These are phyloP conservation scores for Pseudopyrenochaeta lycopersici DNA, from an alignment of 2,329 filamentous ascomycete species.

Conservation along the genomic window DNA sequence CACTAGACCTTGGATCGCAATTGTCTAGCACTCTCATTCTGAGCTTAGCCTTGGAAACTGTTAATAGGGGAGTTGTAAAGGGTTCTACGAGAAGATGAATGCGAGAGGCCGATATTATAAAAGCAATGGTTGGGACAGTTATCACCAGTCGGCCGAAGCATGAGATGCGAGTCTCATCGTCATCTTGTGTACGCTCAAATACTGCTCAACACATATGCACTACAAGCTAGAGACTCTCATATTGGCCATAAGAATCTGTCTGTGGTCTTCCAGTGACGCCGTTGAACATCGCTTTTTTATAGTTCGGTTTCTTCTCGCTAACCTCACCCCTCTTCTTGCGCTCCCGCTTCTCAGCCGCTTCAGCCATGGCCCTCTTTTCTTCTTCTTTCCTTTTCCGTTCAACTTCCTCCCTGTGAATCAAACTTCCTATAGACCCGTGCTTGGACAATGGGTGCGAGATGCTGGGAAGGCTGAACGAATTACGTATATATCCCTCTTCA, in stretches of 20 bases:
- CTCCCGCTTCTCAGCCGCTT: background rate
- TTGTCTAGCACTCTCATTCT: too few species aligned
- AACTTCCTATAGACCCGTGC: background rate
- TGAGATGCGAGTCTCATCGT: too few species aligned
- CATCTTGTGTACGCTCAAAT: too few species aligned
- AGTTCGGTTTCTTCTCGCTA: slow-evolving; percentile 1
- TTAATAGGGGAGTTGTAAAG: too few species aligned
- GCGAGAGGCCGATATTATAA: too few species aligned
- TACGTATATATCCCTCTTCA: slow-evolving; percentile 12
- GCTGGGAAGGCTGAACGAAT: slow-evolving; percentile 1
- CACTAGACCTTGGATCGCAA: too few species aligned
- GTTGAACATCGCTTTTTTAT: slow-evolving; percentile 31
- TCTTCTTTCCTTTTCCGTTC: background rate
- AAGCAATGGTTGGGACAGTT: too few species aligned
- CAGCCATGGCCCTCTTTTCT: background rate
- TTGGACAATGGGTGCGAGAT: background rate
- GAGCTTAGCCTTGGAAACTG: too few species aligned
- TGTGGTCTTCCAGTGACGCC: slow-evolving; percentile 14
- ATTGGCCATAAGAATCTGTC: slow-evolving; percentile 1
- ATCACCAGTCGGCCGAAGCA: too few species aligned
- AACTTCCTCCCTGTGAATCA: slow-evolving; percentile 1
- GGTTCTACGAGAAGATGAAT: too few species aligned
- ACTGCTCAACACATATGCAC: too few species aligned
- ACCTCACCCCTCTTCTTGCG: background rate
- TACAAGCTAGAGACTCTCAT: too few species aligned